Percentiles rank a stretch among this genome's conserved stretches.
Evolutionary conservation across 2,329 filamentous ascomycete genomes (phyloP).

Genomic region (Gremmenia infestans): DNA sequence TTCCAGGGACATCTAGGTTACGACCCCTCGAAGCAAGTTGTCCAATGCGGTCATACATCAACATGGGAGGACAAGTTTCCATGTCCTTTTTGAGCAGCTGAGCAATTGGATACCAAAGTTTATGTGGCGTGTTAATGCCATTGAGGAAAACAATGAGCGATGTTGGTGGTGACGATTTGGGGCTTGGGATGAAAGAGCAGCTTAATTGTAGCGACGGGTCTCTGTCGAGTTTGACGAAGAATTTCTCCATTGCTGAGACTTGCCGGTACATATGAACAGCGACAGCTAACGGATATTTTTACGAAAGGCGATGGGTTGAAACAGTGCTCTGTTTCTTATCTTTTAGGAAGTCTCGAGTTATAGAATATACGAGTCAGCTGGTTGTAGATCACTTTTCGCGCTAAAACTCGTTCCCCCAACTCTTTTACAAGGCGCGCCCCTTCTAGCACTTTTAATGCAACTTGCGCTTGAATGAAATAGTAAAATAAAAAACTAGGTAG

Average conservation of each 20-base stretch:
- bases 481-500: too few relatives aligned
- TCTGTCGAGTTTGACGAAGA: constrained; percentile 3
- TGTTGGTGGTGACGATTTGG: background rate
- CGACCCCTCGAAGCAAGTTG: constrained; percentile 1
- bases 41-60: constrained; percentile 25
- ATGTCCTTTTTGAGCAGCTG: constrained; percentile 18
- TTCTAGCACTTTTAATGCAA: too few relatives aligned
- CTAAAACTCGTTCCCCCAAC: too few relatives aligned
- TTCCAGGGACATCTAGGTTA: constrained; percentile 15
- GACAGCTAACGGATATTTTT: too few relatives aligned
- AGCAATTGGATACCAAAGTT: constrained; percentile 22
- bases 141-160: constrained; percentile 5
- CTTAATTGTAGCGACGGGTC: constrained; percentile 1
- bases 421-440: too few relatives aligned
- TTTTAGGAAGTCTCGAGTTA: too few relatives aligned
- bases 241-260: constrained; percentile 3
- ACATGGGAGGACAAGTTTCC: constrained; percentile 22
- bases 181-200: constrained; percentile 3
- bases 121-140: constrained; percentile 16
- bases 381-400: too few relatives aligned
- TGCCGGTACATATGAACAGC: too few relatives aligned
- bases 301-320: too few relatives aligned
- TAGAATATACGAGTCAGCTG: too few relatives aligned
- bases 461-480: too few relatives aligned
- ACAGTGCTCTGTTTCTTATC: too few relatives aligned